Base-by-base conservation (phyloP, 2,329 filamentous ascomycete genomes). In the Fusarium fracticaudum region DNA sequence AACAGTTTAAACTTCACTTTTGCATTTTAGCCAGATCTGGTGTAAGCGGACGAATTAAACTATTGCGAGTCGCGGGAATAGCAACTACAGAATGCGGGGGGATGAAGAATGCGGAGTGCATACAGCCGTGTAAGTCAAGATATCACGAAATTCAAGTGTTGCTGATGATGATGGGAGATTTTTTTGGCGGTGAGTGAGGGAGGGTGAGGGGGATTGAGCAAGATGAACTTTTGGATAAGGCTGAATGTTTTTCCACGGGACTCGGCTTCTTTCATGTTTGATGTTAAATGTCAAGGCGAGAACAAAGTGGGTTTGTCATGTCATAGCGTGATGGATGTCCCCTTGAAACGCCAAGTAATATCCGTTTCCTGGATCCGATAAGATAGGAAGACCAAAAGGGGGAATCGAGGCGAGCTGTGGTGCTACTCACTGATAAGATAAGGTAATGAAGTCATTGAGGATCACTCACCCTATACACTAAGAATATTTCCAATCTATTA, bases 41-140 rank as follows among this genome's bases (percentile, higher is more conserved):
- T 44, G 43, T 44, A 68, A 68, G 65, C 64, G 64, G 64, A 10
- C 64, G 64, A 68, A 68, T 68, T 54, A 33, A n/a, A 68, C 33
- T 37, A 53, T 26, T 8, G 50, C 18, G 38, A 60, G n/a, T 29
- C 8, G 9, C 50, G 41, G 41, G 14, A 50, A 37, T 50, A 33
- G 18, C 1, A n/a, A 29, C 8, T 18, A 33, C 6, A 44, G 26
- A 60, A 60, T 51, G 57, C 33, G 57, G 57, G 57, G 57, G 33
- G 24, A 20, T 24, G 24, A 20, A 20, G 18, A 51, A 38, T 51
- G 43, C 33, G 57, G 57, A 60, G 57, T 60, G 57, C 43, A 60
- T 59, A 35, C 17, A 33, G 18, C 38, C n/a, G 22, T 33, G 11
- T 50, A 59, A 29, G 24, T 59, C 11, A 50, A 50, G 14, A 14